phyloP scores from a whole-genome alignment of 345 rosid genomes.

The Gossypium stocksii region DNA sequence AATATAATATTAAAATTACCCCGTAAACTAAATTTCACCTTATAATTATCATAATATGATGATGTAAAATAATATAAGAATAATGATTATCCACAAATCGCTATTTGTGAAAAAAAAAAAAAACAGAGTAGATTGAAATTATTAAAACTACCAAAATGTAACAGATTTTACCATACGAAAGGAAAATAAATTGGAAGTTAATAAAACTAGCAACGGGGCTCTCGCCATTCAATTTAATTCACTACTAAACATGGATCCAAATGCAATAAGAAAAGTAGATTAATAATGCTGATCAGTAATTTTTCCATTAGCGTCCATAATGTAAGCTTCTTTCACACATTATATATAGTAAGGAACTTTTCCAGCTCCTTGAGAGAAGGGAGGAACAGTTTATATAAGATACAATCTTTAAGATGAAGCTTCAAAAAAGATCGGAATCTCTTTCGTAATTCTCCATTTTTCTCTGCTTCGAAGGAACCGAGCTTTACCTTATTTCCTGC shows the following conservation, averaged over 20 bases:
- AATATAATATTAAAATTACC: no score
- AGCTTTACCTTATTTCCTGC: slow-evolving; percentile 15
- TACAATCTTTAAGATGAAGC: not conserved
- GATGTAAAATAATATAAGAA: no score
- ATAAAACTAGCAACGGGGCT: no score
- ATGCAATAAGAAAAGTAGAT: not conserved
- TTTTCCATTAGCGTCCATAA: slow-evolving; percentile 1
- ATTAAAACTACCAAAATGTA: no score
- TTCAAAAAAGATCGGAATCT: not conserved
- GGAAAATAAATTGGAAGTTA: no score
- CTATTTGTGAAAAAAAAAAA: no score
- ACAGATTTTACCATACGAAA: no score
- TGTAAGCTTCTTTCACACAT: not conserved
- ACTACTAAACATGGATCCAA: not conserved
- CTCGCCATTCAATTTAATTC: not conserved
- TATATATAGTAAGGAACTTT: not conserved
- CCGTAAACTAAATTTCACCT: no score
- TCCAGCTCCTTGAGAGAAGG: slow-evolving; percentile 3
- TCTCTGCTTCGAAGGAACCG: not conserved
- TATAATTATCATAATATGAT: no score
- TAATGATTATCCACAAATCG: no score
- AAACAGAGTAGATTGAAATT: no score
- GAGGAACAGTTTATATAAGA: not conserved
- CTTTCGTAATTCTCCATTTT: not conserved
- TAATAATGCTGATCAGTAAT: not conserved